Evolutionary conservation across 768 basidiomycete genomes (phyloP), one percentile per base, ranked within the genome.

Genomic region (Kwoniella shandongensis): DNA sequence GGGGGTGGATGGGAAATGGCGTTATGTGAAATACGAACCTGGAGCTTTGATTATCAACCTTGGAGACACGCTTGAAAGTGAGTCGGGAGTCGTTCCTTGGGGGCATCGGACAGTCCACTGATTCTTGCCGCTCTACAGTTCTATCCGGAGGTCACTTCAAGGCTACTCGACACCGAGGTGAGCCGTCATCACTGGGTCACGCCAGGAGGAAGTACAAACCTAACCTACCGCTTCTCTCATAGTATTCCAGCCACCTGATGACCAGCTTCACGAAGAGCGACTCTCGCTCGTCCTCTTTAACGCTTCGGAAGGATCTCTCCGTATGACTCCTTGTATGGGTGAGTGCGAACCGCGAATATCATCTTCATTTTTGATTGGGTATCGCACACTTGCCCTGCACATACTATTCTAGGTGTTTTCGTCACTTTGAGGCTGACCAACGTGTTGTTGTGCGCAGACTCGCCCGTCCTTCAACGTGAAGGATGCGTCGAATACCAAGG

Each of bases 21-120:
- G 59, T 40, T 73, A 68, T 35, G 71, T 66, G 36, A 51, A 50
- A 17, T 67, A 73, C 53, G 51, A 56, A 1, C 61, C 63, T 1
- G 71, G 71, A 15, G 61, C 71, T 1, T 44, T 73, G 20, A 66
- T 73, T 3, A 62, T 73, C 57, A 73, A 73, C 60, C 67, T 73
- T 18, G 71, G 68, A 7, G 71, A 73, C 25, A 67, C 66, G 2
- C 56, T 72, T 1, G 67, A 72, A 32, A 32, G 62, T 64, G 27
- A 60, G 58, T 54, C 11, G 20, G 22, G 20, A 26, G 7, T n/a
- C n/a, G n/a, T n/a, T n/a, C n/a, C n/a, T n/a, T n/a, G n/a, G n/a
- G n/a, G n/a, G n/a, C n/a, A n/a, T n/a, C n/a, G n/a, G n/a, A n/a
- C n/a, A n/a, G n/a, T n/a, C n/a, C n/a, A n/a, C n/a, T n/a, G n/a